Base-by-base conservation (phyloP, 2,329 filamentous ascomycete species). In the Helotiales sp. region DNA sequence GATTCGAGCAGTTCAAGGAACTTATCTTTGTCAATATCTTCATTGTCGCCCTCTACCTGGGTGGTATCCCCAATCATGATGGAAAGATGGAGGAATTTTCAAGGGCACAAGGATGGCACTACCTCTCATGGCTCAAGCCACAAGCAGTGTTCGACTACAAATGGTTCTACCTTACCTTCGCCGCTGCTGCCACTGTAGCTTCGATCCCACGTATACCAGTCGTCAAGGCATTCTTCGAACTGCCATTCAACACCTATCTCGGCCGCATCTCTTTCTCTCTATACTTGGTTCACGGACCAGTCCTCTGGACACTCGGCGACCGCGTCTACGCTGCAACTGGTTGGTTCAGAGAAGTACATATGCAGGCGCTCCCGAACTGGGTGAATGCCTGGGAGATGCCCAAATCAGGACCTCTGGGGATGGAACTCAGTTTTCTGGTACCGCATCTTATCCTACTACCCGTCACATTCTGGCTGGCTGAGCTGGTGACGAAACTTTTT, bases 131-230 rank as follows among this genome's bases (percentile, higher is more conserved):
- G 57, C 74, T 89, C 57, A 87, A 87, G 59, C 85, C 86, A 0
- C 84, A 88, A 66, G 85, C 85, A 1, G 82, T 86, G 6, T 87
- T 78, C 64, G 83, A 88, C 67, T 80, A 79, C 67, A 88, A 88
- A 70, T 88, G 85, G 84, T 88, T 88, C 71, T 88, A 80, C 67
- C 77, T 88, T 2, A 86, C 86, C 67, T 84, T 79, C 74, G 85
- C 84, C 0, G 78, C 86, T 0, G 74, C 76, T n/a, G 76, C 86
- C 55, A 69, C 86, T 0, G 79, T 90, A 0, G 74, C 79, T 1
- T 76, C 79, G 0, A 73, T 83, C 2, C 81, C 82, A 8, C 81
- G 81, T n/a, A 77, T 89, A 13, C 65, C 72, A 2, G 81, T 79
- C 78, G 74, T 88, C n/a, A 81, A 79, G 70, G 62, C 70, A 2